Evolutionary conservation across 306 rosid species (phyloP), one percentile per base, ranked within the genome.

Genomic region (Sesbania bispinosa): DNA sequence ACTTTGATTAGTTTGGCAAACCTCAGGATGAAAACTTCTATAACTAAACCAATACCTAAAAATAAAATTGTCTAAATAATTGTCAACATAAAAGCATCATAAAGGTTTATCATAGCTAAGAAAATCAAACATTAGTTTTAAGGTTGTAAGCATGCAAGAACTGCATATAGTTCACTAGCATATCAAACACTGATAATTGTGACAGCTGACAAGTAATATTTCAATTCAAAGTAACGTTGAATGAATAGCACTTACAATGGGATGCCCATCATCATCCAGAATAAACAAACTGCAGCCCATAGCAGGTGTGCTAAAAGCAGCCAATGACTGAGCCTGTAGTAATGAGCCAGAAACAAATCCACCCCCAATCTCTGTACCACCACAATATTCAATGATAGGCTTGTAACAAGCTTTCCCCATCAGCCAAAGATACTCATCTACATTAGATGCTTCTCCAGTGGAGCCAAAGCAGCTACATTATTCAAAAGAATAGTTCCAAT

Each of bases 301-400:
- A 36, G 88, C 97, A 10, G 97, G 98, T 63, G 95, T 90, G 89
- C 98, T 93, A 77, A 93, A 93, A 82, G 98, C 92, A 67, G 97
- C 90, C 79, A 93, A 78, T 36, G 98, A 88, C 50, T 93, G 98
- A 80, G 96, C 80, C 82, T 93, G 95, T 69, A 88, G 84, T 19
- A 93, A 66, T 70, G 98, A 93, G 50, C 98, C 98, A 69, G 89
- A 41, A 71, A 90, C 80, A 80, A 93, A 93, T 58, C 83, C 94
- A 73, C 98, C 97, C 24, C 97, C 97, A 74, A 93, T 90, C 84
- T 93, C 98, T 7, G 98, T 93, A 48, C 98, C 98, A 62, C 98
- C 98, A 78, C 98, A 93, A 80, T 86, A 88, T 80, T 93, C 98
- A 53, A 90, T 89, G 54, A 93, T 19, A 78, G 98, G 96, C 86